Base-by-base conservation (phyloP, 164 flowering plant genomes). In the Taxillus chinensis region DNA sequence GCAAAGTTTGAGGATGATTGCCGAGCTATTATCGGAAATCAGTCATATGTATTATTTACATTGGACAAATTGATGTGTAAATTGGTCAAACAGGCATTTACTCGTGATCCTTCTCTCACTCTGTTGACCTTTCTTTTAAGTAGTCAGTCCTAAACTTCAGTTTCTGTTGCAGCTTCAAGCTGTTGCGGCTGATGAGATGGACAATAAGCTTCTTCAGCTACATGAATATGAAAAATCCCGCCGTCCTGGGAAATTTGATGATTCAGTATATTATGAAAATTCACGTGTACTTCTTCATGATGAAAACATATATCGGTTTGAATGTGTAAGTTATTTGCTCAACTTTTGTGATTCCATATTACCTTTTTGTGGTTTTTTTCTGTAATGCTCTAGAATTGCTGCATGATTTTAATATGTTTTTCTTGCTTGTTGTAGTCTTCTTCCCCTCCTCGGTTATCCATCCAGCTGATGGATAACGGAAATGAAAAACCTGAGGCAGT, bases 1-100 rank as follows among this genome's bases (percentile, higher is more conserved):
- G 61, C 90, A 56, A 83, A 76, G 59, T 85, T 78, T 68, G 90
- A 85, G 70, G 90, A 85, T 71, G 90, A 83, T 45, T 85, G 87
- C 63, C 81, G 90, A 64, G 74, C 86, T 40, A 70, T 85, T 10
- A 72, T 83, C 59, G 90, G 90, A 60, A 85, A 83, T 64, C 86
- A 85, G 65, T 81, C 90, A 17, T 85, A 85, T 74, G 79, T 85
- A 62, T 63, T 85, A 41, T 85, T 85, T 62, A 85, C 90, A 49
- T 75, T 85, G 68, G 90, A 85, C 74, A 85, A 81, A 67, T 59
- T 85, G 62, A 80, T 85, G 38, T 83, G 75, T 68, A 85, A 81
- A 70, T 59, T 85, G 72, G 82, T 83, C 53, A 85, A 80, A 64
- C 90, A 85, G 83, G 90, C 82, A 63, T 38, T 52, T 39, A 59